Conservation (phyloP, 2,329 filamentous ascomycete genomes). For the Thermothelomyces thermophilus region DNA sequence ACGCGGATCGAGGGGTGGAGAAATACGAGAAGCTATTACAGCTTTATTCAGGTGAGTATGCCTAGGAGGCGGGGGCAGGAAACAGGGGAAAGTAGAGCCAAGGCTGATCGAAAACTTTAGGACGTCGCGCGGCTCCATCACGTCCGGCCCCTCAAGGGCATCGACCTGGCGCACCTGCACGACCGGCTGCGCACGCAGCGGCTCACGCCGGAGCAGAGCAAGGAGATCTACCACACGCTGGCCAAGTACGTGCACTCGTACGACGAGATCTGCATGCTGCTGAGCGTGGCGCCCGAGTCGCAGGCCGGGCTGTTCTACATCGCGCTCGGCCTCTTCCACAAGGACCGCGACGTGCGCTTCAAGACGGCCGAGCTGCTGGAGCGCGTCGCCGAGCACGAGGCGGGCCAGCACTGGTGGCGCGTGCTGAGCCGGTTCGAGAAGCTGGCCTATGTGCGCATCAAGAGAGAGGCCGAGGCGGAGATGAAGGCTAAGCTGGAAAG, state of each 20-base stretch:
- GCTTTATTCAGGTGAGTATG: constrained; percentile 69
- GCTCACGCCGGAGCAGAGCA: constrained; percentile 66
- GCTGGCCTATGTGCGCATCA: constrained; percentile 73
- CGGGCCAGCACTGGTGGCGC: constrained; percentile 88
- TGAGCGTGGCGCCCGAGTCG: constrained; percentile 75
- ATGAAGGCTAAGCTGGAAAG: constrained; percentile 29
- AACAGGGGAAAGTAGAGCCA: no score
- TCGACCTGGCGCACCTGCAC: constrained; percentile 87
- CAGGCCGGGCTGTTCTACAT: constrained; percentile 88
- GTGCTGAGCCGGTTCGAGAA: constrained; percentile 82
- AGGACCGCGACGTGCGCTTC: constrained; percentile 69
- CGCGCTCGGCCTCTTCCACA: constrained; percentile 86
- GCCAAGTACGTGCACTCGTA: constrained; percentile 69
- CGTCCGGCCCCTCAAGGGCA: constrained; percentile 63
- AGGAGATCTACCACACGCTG: constrained; percentile 79
- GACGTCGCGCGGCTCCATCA: constrained; percentile 60
- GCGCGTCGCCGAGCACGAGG: constrained; percentile 77
- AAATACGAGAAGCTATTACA: constrained; percentile 90
- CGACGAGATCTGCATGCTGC: constrained; percentile 76
- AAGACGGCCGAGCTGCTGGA: constrained; percentile 75
- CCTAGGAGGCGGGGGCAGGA: no score
- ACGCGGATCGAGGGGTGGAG: constrained; percentile 95
- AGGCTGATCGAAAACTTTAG: no score
- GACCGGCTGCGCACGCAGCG: constrained; percentile 82
- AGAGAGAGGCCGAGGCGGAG: constrained; percentile 56